Percentiles rank a stretch among this genome's conserved stretches.
These are phyloP conservation scores for Claviceps monticola DNA, from an alignment of 2,329 filamentous ascomycete genomes.

Conservation along the genomic window DNA sequence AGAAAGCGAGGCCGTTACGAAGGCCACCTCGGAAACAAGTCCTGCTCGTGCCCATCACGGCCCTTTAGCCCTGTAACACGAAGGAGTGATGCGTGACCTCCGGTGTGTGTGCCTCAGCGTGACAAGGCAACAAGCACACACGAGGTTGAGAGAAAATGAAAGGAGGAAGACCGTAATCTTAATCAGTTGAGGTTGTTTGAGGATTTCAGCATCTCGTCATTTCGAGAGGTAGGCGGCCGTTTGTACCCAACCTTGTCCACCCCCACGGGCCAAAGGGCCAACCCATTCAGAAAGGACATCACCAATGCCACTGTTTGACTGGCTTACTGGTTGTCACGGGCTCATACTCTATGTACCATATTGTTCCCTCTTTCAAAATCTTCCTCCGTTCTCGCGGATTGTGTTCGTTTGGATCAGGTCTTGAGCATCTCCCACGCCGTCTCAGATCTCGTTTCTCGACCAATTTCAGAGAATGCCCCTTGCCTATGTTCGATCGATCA, in stretches of 20 bases:
- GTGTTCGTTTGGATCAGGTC: not conserved
- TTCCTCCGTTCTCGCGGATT: not conserved
- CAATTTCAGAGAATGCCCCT: not conserved
- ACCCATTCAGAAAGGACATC: not conserved
- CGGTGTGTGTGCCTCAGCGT: not conserved
- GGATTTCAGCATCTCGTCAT: not conserved
- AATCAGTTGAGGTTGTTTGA: not conserved
- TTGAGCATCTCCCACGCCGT: too few relatives aligned
- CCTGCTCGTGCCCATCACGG: not conserved
- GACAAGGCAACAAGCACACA: not conserved
- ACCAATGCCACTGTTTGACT: too few relatives aligned
- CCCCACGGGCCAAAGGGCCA: not conserved
- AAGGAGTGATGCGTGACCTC: not conserved
- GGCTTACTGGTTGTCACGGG: too few relatives aligned
- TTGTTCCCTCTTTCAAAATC: not conserved
- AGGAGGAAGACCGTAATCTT: not conserved
- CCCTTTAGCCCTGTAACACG: not conserved
- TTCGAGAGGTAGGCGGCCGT: conserved; percentile 1
- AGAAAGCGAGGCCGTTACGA: not conserved
- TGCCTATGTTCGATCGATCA: not conserved
- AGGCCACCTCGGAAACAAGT: not conserved
- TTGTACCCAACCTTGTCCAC: conserved; percentile 4
- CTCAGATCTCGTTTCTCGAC: too few relatives aligned
- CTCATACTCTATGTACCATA: too few relatives aligned
- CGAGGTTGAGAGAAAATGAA: not conserved